phyloP scores from a whole-genome alignment of 2,329 filamentous ascomycete species.

The Thermothelomyces thermophilus region DNA sequence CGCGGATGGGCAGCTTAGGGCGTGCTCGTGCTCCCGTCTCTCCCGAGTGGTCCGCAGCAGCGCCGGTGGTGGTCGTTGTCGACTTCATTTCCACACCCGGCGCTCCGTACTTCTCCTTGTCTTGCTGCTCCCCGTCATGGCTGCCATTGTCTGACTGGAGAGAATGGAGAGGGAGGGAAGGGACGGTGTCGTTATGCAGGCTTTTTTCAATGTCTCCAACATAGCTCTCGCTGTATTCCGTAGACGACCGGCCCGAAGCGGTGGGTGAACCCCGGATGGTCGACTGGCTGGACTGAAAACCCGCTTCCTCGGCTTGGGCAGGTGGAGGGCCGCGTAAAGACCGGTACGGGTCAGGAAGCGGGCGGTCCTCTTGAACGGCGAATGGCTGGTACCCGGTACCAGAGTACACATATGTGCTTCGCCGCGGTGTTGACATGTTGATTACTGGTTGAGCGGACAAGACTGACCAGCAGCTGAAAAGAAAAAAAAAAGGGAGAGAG shows the following conservation, averaged over 20 bases:
- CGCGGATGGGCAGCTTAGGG: conserved; percentile 35
- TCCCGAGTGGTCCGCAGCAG: neutral
- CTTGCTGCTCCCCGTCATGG: neutral
- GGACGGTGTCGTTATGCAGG: conserved; percentile 11
- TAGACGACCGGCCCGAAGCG: neutral
- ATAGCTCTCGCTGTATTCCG: conserved; percentile 1
- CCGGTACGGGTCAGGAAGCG: neutral
- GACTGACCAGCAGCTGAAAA: neutral
- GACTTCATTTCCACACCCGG: neutral
- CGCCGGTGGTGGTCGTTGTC: neutral
- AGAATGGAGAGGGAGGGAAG: neutral
- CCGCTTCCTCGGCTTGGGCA: neutral
- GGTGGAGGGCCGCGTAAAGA: neutral
- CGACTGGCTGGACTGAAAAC: neutral
- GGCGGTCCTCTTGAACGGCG: neutral
- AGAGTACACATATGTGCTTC: neutral
- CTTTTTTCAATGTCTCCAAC: conserved; percentile 14
- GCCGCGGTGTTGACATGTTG: conserved; percentile 8
- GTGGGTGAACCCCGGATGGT: neutral
- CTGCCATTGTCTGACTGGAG: neutral
- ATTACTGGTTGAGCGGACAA: neutral
- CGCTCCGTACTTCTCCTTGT: neutral
- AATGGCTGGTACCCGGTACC: neutral
- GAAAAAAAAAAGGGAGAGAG: neutral
- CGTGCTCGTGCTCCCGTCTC: conserved; percentile 24